Evolutionary conservation across 2,329 filamentous ascomycete genomes (phyloP).

Genomic region (Nigrospora osmanthi): DNA sequence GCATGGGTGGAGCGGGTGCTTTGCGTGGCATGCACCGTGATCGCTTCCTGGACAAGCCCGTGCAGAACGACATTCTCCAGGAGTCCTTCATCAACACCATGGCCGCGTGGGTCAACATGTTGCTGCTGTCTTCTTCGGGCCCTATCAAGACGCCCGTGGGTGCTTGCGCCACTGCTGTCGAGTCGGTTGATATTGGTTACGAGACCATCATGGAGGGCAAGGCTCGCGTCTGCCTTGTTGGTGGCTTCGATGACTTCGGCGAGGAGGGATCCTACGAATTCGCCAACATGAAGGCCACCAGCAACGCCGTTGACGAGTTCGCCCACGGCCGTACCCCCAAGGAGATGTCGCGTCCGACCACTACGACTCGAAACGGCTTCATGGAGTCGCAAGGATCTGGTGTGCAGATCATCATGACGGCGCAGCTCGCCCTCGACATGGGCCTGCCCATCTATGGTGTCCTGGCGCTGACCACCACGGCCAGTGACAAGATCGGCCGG

Average conservation of each 20-base stretch:
- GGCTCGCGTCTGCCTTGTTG: constrained; percentile 92
- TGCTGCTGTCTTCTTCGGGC: constrained; percentile 91
- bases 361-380: constrained; percentile 93
- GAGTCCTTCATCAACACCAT: constrained; percentile 99
- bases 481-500: constrained; percentile 97
- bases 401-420: constrained; percentile 98
- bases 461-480: constrained; percentile 85
- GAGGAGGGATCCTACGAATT: constrained; percentile 99
- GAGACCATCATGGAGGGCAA: constrained; percentile 99
- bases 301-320: constrained; percentile 95
- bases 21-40: constrained; percentile 98
- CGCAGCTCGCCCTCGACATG: constrained; percentile 93
- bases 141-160: constrained; percentile 98
- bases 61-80: constrained; percentile 98
- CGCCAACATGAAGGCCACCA: constrained; percentile 99
- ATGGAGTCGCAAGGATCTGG: constrained; percentile 99
- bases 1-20: constrained; percentile 91
- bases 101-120: constrained; percentile 99
- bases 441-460: constrained; percentile 96
- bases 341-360: constrained; percentile 97
- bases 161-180: constrained; percentile 93
- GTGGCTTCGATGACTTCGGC: constrained; percentile 98
- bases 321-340: constrained; percentile 88
- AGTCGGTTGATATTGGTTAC: constrained; percentile 95
- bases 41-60: constrained; percentile 89